A percentile compares a stretch with the other conserved stretches of the same genome.
These are phyloP conservation scores for Kwoniella heveanensis DNA, from an alignment of 768 basidiomycete species.

Conservation along the genomic window DNA sequence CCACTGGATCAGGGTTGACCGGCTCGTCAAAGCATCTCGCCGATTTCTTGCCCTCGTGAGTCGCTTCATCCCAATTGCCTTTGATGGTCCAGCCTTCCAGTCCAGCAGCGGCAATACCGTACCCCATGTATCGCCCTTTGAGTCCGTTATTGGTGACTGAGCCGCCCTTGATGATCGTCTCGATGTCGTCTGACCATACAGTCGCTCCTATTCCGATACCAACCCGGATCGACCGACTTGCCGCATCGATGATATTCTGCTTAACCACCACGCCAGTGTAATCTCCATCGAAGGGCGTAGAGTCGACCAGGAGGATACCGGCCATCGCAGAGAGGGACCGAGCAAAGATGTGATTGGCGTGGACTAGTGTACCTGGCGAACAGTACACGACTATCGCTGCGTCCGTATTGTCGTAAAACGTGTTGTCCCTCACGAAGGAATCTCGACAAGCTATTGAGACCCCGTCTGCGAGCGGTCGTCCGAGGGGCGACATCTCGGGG, in stretches of 20 bases:
- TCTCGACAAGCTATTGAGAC: conserved; percentile 57
- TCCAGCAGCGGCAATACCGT: conserved; percentile 58
- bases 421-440: conserved; percentile 53
- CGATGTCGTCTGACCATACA: conserved; percentile 57
- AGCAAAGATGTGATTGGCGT: conserved; percentile 56
- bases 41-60: conserved; percentile 48
- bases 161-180: conserved; percentile 56
- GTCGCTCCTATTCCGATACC: conserved; percentile 58
- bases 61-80: conserved; percentile 56
- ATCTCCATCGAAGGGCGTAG: conserved; percentile 57
- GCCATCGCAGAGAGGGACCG: conserved; percentile 55
- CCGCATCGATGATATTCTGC: conserved; percentile 57
- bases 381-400: conserved; percentile 57
- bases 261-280: conserved; percentile 56
- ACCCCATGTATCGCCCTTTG: conserved; percentile 58
- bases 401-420: conserved; percentile 58
- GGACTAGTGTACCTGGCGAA: conserved; percentile 57
- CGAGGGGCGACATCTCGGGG: conserved; percentile 53
- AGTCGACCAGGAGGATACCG: conserved; percentile 58
- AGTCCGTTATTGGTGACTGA: conserved; percentile 55
- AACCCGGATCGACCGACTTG: conserved; percentile 55
- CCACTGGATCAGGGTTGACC: conserved; percentile 51
- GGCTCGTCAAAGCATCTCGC: conserved; percentile 53
- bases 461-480: conserved; percentile 58
- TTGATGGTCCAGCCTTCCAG: conserved; percentile 54